Evolutionary conservation across 805 yeast species (phyloP).

Genomic region (Metschnikowia reukaufii): DNA sequence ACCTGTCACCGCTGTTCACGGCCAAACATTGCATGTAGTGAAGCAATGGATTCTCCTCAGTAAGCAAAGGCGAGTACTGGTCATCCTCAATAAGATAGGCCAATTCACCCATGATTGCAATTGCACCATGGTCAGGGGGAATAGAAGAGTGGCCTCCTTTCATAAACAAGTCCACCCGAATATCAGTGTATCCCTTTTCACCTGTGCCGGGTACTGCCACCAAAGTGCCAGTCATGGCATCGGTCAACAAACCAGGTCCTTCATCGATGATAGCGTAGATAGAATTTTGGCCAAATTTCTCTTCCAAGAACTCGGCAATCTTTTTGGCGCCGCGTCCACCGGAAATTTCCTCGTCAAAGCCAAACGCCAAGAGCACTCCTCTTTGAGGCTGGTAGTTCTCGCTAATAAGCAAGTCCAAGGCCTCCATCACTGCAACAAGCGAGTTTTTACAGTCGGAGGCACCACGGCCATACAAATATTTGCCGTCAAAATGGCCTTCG

Average conservation of each 20-base stretch:
- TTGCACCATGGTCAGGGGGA: constrained; percentile 82
- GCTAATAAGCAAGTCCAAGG: constrained; percentile 16
- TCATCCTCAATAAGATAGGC: constrained; percentile 55
- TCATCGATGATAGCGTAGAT: constrained; percentile 22
- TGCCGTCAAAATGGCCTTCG: constrained; percentile 21
- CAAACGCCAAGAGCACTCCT: constrained; percentile 17
- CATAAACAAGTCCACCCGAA: constrained; percentile 43
- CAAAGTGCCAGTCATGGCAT: constrained; percentile 11
- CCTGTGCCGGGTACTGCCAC: constrained; percentile 20
- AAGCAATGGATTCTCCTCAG: constrained; percentile 59
- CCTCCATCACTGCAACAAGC: constrained; percentile 62
- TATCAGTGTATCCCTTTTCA: constrained; percentile 19
- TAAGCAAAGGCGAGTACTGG: constrained; percentile 49
- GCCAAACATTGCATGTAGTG: constrained; percentile 63
- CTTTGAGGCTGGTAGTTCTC: constrained; percentile 15
- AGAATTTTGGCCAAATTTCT: constrained; percentile 16
- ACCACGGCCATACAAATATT: constrained; percentile 74
- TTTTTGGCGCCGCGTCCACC: constrained; percentile 16
- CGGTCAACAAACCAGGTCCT: constrained; percentile 18
- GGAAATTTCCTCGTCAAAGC: constrained; percentile 22
- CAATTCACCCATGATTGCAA: constrained; percentile 69
- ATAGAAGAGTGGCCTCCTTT: constrained; percentile 79
- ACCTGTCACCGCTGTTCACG: constrained; percentile 36
- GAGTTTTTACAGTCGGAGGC: constrained; percentile 72
- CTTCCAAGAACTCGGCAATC: constrained; percentile 13